Evolutionary conservation across 2,329 filamentous ascomycete genomes (phyloP).

Genomic region (Bertia moriformis): DNA sequence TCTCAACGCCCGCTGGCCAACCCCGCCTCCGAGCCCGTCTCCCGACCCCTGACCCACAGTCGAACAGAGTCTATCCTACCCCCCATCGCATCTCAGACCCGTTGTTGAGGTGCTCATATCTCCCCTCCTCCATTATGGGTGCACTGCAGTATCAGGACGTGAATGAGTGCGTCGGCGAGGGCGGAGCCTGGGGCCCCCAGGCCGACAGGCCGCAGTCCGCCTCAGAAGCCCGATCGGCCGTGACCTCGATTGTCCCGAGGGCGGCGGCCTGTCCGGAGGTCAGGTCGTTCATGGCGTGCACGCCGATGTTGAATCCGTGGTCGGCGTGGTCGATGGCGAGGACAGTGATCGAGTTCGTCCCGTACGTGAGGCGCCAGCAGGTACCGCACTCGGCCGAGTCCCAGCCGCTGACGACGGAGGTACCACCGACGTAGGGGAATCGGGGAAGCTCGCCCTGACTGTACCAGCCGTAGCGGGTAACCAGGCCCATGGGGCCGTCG

Average conservation of each 20-base stretch:
- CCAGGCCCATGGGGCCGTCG: conserved; percentile 52
- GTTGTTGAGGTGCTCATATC: too few relatives aligned
- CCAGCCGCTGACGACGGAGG: conserved; percentile 34
- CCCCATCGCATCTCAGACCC: too few relatives aligned
- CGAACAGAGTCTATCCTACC: too few relatives aligned
- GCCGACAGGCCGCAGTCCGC: too few relatives aligned
- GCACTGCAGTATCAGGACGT: too few relatives aligned
- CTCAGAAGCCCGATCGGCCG: conserved; percentile 26
- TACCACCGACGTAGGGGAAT: conserved; percentile 41
- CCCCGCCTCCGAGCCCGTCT: too few relatives aligned
- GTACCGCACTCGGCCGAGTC: conserved; percentile 38
- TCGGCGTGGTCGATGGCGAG: conserved; percentile 37
- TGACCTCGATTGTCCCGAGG: conserved; percentile 36
- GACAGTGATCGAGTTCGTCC: conserved; percentile 33
- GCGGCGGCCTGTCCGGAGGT: conserved; percentile 32
- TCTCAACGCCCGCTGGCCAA: too few relatives aligned
- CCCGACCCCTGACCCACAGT: too few relatives aligned
- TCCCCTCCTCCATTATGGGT: too few relatives aligned
- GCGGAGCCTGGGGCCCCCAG: too few relatives aligned
- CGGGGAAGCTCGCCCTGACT: conserved; percentile 32
- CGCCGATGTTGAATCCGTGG: conserved; percentile 39
- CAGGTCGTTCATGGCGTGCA: conserved; percentile 37
- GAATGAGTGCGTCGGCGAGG: too few relatives aligned
- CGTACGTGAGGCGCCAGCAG: conserved; percentile 40
- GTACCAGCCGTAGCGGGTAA: conserved; percentile 42